phyloP scores from a whole-genome alignment of 2,329 filamentous ascomycete species.

The Septoria petroselini region DNA sequence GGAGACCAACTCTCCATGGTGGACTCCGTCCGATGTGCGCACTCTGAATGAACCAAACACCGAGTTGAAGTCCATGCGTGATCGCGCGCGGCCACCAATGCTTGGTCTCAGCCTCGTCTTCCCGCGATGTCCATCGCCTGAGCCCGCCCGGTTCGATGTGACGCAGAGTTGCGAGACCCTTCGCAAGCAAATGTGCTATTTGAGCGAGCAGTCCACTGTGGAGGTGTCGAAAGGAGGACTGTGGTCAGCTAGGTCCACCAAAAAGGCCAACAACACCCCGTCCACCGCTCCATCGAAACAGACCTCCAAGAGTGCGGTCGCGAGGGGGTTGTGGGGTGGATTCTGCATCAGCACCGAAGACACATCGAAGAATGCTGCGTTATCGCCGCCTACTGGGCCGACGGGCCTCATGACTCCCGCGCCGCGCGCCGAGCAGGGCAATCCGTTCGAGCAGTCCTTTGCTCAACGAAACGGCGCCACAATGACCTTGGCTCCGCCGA shows the following conservation, averaged over 20 bases:
- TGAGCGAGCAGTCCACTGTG: conserved; percentile 46
- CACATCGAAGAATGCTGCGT: conserved; percentile 34
- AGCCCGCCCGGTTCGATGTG: conserved; percentile 78
- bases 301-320: conserved; percentile 22
- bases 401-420: conserved; percentile 52
- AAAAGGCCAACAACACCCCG: conserved; percentile 9
- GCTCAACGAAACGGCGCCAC: conserved; percentile 26
- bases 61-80: conserved; percentile 55
- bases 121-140: conserved; percentile 76
- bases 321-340: conserved; percentile 69
- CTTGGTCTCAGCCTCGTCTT: conserved; percentile 77
- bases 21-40: conserved; percentile 37
- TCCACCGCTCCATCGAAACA: conserved; percentile 18
- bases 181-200: conserved; percentile 49
- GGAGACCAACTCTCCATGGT: conserved; percentile 38
- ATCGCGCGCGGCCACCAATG: conserved; percentile 74
- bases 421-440: conserved; percentile 32
- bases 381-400: conserved; percentile 41
- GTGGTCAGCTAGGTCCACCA: conserved; percentile 47
- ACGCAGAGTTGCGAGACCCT: conserved; percentile 59
- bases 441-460: conserved; percentile 43
- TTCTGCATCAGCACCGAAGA: conserved; percentile 54
- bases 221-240: conserved; percentile 52
- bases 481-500: conserved; percentile 25
- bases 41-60: conserved; percentile 37